Conservation (phyloP, 2,329 filamentous ascomycete genomes). For the Neurospora sp. region DNA sequence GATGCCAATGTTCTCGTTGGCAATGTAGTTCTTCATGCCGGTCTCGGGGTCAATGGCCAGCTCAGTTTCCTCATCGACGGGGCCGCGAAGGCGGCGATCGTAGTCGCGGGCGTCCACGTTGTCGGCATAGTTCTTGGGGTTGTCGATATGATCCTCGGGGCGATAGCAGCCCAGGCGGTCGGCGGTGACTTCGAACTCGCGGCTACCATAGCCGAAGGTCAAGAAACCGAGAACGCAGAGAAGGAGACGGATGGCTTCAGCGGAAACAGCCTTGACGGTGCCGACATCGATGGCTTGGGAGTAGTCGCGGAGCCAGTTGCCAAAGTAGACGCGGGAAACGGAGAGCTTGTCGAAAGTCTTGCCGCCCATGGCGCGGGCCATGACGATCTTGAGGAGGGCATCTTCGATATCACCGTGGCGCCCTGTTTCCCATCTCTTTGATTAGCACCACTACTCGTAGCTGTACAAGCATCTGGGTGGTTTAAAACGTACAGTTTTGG, state of each 20-base stretch:
- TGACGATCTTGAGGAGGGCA: constrained; percentile 62
- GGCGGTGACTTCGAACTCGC: constrained; percentile 76
- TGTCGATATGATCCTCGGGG: constrained; percentile 72
- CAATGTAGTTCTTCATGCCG: constrained; percentile 90
- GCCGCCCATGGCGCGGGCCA: constrained; percentile 50
- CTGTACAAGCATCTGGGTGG: neutral
- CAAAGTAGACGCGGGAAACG: constrained; percentile 87
- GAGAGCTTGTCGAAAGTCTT: constrained; percentile 86
- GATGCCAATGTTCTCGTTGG: constrained; percentile 68
- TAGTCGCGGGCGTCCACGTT: constrained; percentile 78
- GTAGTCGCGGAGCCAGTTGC: constrained; percentile 91
- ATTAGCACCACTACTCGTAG: neutral
- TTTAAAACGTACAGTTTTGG: constrained; percentile 55
- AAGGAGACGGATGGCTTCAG: constrained; percentile 81
- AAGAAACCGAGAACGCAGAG: constrained; percentile 86
- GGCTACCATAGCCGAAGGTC: constrained; percentile 74
- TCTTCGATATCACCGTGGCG: constrained; percentile 91
- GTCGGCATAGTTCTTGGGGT: constrained; percentile 75
- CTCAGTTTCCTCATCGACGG: constrained; percentile 69
- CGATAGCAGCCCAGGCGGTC: constrained; percentile 74
- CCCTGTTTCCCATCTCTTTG: constrained; percentile 34
- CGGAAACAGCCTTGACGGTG: constrained; percentile 81
- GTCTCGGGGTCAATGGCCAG: constrained; percentile 66
- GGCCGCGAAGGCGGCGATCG: constrained; percentile 70
- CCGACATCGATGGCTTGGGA: constrained; percentile 90